Conservation (phyloP, 768 basidiomycete species). For the Goffeauzyma gilvescens region DNA sequence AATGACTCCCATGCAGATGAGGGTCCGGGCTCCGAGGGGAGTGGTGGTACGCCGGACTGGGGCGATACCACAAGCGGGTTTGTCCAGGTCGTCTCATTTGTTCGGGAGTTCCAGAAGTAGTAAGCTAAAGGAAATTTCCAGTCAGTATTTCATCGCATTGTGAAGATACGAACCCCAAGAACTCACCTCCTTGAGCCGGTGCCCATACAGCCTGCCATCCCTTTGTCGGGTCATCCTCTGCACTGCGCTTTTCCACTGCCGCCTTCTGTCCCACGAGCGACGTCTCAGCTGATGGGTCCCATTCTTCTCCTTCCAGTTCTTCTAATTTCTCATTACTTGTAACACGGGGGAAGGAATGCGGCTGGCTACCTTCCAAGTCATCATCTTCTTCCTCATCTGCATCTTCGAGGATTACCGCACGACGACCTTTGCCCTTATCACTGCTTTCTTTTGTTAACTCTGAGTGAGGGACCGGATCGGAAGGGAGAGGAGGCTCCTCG, state of each 20-base stretch:
- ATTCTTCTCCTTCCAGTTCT: conserved; percentile 4
- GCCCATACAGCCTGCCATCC: conserved; percentile 32
- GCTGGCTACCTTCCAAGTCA: no score
- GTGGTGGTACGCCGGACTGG: no score
- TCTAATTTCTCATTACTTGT: no score
- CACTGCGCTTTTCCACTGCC: neutral
- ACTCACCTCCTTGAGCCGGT: conserved; percentile 27
- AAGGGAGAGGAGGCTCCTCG: conserved; percentile 1
- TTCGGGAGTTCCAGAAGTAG: conserved; percentile 30
- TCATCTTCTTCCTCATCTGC: no score
- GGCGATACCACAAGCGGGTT: conserved; percentile 20
- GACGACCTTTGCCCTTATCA: no score
- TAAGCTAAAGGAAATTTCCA: conserved; percentile 16
- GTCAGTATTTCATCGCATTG: neutral
- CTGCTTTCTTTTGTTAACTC: no score
- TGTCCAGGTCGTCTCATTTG: conserved; percentile 28
- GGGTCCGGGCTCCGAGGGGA: no score
- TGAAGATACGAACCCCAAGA: no score
- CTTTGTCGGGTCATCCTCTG: conserved; percentile 3
- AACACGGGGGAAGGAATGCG: neutral
- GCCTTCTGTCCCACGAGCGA: conserved; percentile 14
- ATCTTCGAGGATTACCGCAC: no score
- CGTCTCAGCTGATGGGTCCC: conserved; percentile 10
- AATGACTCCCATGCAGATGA: no score
- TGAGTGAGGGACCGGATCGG: no score